Conservation (phyloP, 345 rosid species). For the Acer yangbiense region DNA sequence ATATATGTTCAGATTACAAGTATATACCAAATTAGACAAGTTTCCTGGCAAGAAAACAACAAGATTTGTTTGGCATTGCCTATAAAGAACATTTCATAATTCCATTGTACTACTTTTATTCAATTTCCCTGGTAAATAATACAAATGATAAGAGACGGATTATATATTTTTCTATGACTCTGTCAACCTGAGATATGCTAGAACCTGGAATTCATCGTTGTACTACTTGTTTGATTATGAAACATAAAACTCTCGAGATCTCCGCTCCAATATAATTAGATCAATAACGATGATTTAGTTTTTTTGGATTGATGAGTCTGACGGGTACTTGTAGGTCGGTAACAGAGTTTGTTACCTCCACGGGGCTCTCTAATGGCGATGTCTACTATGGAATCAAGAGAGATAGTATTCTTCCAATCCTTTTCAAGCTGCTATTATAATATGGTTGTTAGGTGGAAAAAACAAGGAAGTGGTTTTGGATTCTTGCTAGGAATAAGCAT, state of each 20-base stretch:
- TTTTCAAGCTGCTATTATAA: not conserved
- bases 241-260: not conserved
- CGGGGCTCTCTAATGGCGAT: not conserved
- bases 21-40: not conserved
- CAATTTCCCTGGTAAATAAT: not conserved
- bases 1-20: not conserved
- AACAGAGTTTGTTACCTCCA: slow-evolving; percentile 3
- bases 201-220: not conserved
- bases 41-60: not conserved
- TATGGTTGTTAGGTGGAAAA: not conserved
- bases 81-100: not conserved
- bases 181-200: not conserved
- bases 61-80: not conserved
- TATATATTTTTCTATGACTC: too few species aligned
- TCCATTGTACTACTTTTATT: not conserved
- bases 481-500: not conserved
- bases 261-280: not conserved
- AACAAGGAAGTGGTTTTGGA: slow-evolving; percentile 5
- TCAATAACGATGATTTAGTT: not conserved
- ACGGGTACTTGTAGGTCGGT: not conserved
- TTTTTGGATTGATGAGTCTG: not conserved
- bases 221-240: not conserved
- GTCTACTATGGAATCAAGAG: slow-evolving; percentile 18
- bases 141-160: not conserved
- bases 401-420: slow-evolving; percentile 6